A percentile compares a stretch with the other conserved stretches of the same genome.
These are phyloP conservation scores for Didymella lethalis DNA, from an alignment of 2,329 filamentous ascomycete genomes.

Conservation along the genomic window DNA sequence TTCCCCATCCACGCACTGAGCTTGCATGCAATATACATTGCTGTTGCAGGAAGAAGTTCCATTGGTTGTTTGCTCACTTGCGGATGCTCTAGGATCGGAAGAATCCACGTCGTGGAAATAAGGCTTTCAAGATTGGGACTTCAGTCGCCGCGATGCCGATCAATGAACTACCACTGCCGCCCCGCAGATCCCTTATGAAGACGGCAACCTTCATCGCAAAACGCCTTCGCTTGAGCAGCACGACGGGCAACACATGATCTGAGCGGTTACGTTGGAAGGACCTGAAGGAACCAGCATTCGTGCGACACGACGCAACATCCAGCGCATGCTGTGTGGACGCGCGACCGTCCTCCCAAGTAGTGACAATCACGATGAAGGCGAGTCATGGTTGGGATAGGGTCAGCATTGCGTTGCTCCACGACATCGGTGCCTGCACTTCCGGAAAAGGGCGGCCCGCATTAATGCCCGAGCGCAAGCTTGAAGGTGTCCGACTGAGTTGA, in stretches of 20 bases:
- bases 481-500: neutral
- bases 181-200: neutral
- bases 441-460: neutral
- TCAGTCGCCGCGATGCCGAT: neutral
- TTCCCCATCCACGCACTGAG: neutral
- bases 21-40: neutral
- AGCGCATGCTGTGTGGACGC: neutral
- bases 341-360: neutral
- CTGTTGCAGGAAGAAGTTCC: neutral
- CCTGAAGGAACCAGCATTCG: neutral
- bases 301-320: neutral
- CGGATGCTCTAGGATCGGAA: neutral
- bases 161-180: neutral
- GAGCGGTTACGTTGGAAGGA: neutral
- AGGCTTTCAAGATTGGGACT: neutral
- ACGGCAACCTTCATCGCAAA: neutral
- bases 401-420: neutral
- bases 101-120: neutral
- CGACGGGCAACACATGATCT: neutral
- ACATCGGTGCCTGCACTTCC: neutral
- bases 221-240: neutral
- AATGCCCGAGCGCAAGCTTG: neutral
- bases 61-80: neutral
- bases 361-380: neutral
- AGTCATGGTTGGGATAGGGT: conserved; percentile 1